Conservation (phyloP, 2,329 filamentous ascomycete species). For the Sordariomycetes sp. region DNA sequence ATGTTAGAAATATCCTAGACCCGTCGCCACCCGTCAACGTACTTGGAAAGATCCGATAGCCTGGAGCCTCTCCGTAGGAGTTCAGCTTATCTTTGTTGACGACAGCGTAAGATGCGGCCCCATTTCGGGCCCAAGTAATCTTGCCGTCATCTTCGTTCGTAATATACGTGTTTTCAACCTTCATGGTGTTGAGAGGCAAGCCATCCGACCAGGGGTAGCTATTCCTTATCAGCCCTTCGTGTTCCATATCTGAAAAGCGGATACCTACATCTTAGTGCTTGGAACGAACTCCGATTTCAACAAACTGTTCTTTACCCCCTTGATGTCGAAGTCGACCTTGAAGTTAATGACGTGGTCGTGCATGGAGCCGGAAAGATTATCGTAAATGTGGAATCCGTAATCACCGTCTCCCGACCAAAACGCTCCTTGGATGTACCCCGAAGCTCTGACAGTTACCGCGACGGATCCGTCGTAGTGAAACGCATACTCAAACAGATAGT, state of each 20-base stretch:
- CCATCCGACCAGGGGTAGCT: slow-evolving; percentile 38
- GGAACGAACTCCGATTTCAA: slow-evolving; percentile 21
- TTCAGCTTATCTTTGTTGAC: slow-evolving; percentile 35
- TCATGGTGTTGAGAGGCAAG: slow-evolving; percentile 37
- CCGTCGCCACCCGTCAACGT: too few relatives aligned
- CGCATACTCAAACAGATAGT: slow-evolving; percentile 27
- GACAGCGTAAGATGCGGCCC: slow-evolving; percentile 31
- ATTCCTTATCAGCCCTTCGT: slow-evolving; percentile 1
- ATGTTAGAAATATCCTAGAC: background rate
- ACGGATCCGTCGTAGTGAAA: slow-evolving; percentile 26
- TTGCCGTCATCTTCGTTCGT: slow-evolving; percentile 30
- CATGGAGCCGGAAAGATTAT: slow-evolving; percentile 25
- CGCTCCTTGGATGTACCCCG: slow-evolving; percentile 27
- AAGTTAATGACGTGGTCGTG: slow-evolving; percentile 29
- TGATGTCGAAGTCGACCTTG: slow-evolving; percentile 30
- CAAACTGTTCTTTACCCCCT: slow-evolving; percentile 25
- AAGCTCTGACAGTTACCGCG: slow-evolving; percentile 27
- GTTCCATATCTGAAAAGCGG: background rate
- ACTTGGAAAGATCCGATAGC: slow-evolving; percentile 31
- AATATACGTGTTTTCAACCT: slow-evolving; percentile 23
- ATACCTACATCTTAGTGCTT: slow-evolving; percentile 8
- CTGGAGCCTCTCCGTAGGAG: slow-evolving; percentile 35
- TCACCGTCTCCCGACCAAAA: slow-evolving; percentile 22
- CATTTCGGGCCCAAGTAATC: slow-evolving; percentile 30
- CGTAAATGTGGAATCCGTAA: slow-evolving; percentile 23